These are phyloP conservation scores for Fusarium sp. DNA, from an alignment of 2,329 filamentous ascomycete genomes.

Conservation along the genomic window DNA sequence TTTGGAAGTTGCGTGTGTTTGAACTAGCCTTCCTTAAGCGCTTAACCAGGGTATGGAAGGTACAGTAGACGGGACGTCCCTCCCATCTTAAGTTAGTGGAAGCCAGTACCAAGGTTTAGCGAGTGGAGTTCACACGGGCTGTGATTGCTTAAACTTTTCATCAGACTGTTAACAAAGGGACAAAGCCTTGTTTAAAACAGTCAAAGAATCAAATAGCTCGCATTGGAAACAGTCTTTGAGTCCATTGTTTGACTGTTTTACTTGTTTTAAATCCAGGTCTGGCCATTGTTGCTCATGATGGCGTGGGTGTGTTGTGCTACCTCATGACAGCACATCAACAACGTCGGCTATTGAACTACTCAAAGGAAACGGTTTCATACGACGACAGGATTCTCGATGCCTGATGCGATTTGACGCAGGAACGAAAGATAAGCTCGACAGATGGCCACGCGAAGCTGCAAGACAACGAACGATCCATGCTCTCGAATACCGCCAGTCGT, in stretches of 20 bases:
- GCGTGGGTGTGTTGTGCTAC: slow-evolving; percentile 8
- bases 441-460: slow-evolving; percentile 17
- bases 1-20: slow-evolving; percentile 19
- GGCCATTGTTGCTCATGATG: slow-evolving; percentile 4
- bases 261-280: slow-evolving; percentile 5
- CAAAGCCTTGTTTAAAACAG: slow-evolving; percentile 31
- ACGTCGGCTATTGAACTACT: slow-evolving; percentile 16
- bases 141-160: neutral
- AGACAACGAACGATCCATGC: slow-evolving; percentile 8
- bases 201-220: slow-evolving; percentile 19
- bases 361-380: slow-evolving; percentile 10
- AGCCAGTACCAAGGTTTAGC: slow-evolving; percentile 1
- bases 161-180: slow-evolving; percentile 9
- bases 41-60: neutral
- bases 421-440: slow-evolving; percentile 18
- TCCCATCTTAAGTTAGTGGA: slow-evolving; percentile 22
- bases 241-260: neutral
- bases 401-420: slow-evolving; percentile 23
- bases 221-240: slow-evolving; percentile 2
- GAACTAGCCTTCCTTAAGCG: slow-evolving; percentile 21
- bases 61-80: slow-evolving; percentile 13
- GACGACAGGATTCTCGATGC: slow-evolving; percentile 3
- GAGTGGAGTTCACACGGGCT: slow-evolving; percentile 9
- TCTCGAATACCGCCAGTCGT: slow-evolving; percentile 5
- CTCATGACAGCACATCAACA: slow-evolving; percentile 1